Conservation (phyloP, 108 stramenopile species). For the Cylindrotheca fusiformis region DNA sequence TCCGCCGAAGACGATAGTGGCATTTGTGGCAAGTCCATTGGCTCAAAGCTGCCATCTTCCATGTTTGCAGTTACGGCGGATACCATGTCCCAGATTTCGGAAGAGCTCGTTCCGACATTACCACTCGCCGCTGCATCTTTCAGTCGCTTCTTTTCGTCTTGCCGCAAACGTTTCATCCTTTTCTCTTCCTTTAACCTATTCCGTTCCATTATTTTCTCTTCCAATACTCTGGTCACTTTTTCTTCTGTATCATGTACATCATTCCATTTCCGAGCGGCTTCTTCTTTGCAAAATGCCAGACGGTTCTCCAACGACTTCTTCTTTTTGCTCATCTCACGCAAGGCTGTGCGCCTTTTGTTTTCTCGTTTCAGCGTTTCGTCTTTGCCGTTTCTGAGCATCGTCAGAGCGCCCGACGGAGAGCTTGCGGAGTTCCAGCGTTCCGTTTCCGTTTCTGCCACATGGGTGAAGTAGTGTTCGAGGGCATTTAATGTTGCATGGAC, state of each 20-base stretch:
- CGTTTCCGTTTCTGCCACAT: constrained; percentile 34
- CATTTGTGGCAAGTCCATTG: constrained; percentile 43
- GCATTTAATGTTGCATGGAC: constrained; percentile 31
- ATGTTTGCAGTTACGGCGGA: constrained; percentile 43
- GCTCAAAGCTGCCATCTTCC: constrained; percentile 66
- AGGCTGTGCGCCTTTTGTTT: constrained; percentile 26
- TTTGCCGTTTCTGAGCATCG: constrained; percentile 29
- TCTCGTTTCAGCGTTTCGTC: constrained; percentile 38
- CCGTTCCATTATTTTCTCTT: constrained; percentile 44
- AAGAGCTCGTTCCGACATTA: constrained; percentile 12
- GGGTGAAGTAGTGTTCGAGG: constrained; percentile 49
- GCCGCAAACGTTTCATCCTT: constrained; percentile 29
- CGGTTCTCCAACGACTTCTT: constrained; percentile 43
- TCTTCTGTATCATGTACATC: constrained; percentile 51
- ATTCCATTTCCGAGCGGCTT: constrained; percentile 47
- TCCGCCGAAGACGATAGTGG: constrained; percentile 11
- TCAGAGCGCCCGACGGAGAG: constrained; percentile 23
- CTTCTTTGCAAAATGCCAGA: constrained; percentile 38
- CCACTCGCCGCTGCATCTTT: background rate
- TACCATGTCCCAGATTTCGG: constrained; percentile 69
- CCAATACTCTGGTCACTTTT: constrained; percentile 41
- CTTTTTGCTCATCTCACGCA: constrained; percentile 37
- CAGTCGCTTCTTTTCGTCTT: constrained; percentile 9
- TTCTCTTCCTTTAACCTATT: constrained; percentile 32
- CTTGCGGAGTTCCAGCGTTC: constrained; percentile 43